Conservation (phyloP, 345 rosid genomes). For the Aquilaria sinensis region DNA sequence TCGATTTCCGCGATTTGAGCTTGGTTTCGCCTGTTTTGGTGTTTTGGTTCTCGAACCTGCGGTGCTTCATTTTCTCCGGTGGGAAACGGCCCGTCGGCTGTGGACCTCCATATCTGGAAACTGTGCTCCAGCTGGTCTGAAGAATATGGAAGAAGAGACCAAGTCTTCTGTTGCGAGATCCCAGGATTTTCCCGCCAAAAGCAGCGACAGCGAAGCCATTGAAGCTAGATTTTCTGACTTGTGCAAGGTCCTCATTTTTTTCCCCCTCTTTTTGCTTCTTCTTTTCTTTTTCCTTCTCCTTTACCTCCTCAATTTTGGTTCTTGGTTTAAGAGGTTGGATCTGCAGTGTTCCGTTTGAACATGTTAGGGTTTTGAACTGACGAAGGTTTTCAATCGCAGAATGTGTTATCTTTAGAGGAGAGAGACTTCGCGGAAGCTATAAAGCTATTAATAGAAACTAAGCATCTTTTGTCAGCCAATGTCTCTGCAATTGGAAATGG, state of each 20-base stretch:
- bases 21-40: no score
- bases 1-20: no score
- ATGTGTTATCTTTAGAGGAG: conserved; percentile 51
- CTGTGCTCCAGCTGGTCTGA: no score
- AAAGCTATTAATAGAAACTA: conserved; percentile 68
- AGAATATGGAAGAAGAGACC: conserved; percentile 25
- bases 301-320: not conserved
- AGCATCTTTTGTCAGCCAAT: conserved; percentile 47
- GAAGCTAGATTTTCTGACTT: conserved; percentile 38
- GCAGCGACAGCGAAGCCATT: conserved; percentile 21
- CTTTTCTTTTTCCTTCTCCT: not conserved
- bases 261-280: not conserved
- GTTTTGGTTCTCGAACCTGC: no score
- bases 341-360: no score
- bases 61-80: no score
- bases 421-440: conserved; percentile 29
- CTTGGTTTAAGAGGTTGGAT: not conserved
- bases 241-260: conserved; percentile 35
- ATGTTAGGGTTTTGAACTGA: not conserved
- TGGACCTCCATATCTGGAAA: no score
- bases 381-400: conserved; percentile 35
- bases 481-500: conserved; percentile 54
- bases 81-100: no score
- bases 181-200: conserved; percentile 4
- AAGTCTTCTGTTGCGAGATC: conserved; percentile 15